Conservation (phyloP, 352 stramenopile genomes). For the Phytophthora pini region DNA sequence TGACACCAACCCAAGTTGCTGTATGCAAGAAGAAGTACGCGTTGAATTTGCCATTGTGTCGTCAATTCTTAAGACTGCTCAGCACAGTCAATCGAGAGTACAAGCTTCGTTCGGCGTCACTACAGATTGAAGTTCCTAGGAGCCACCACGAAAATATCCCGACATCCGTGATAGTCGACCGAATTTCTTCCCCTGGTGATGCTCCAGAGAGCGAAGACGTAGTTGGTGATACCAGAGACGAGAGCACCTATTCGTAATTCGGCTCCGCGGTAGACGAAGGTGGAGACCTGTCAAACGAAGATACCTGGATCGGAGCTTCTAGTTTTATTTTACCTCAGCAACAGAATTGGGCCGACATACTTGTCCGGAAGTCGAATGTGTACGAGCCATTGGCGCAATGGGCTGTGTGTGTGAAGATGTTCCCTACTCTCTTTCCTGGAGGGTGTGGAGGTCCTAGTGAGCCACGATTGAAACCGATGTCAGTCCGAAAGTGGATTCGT, state of each 20-base stretch:
- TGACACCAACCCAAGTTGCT: too few relatives aligned
- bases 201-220: neutral
- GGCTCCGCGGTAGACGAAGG: conserved; percentile 1
- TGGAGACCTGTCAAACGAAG: neutral
- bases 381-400: neutral
- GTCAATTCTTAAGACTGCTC: too few relatives aligned
- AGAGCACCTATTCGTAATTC: conserved; percentile 15
- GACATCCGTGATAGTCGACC: conserved; percentile 4
- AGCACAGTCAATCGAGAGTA: too few relatives aligned
- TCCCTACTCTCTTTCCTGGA: conserved; percentile 14
- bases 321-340: too few relatives aligned
- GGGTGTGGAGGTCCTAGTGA: conserved; percentile 9
- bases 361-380: conserved; percentile 11
- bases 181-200: too few relatives aligned
- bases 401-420: conserved; percentile 19
- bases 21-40: too few relatives aligned
- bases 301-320: conserved; percentile 7
- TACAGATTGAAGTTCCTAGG: too few relatives aligned
- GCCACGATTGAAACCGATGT: conserved; percentile 24
- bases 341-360: neutral
- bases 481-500: too few relatives aligned
- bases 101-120: too few relatives aligned
- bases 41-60: too few relatives aligned
- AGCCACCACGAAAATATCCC: neutral
- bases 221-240: neutral